A percentile compares a stretch with the other conserved stretches of the same genome.
Conservation (phyloP, 176 grass and related monocot species). For the Themeda triandra region DNA sequence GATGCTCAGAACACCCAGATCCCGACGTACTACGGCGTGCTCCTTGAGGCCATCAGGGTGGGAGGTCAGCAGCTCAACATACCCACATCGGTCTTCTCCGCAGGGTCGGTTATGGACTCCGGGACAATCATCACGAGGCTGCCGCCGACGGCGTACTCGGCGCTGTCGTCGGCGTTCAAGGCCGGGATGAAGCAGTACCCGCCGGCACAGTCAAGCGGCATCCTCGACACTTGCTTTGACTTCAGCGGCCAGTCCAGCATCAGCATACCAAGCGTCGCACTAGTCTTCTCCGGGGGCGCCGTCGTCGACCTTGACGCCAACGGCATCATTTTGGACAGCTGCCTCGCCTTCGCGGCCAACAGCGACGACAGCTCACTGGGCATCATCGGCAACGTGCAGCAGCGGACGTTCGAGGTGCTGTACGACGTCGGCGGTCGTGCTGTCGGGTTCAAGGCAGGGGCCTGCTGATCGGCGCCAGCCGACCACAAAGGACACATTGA, state of each 20-base stretch:
- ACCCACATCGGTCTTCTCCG: constrained; percentile 31
- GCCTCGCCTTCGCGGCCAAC: constrained; percentile 71
- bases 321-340: constrained; percentile 56
- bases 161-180: constrained; percentile 56
- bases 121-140: constrained; percentile 75
- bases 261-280: constrained; percentile 33
- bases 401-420: constrained; percentile 75
- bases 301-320: constrained; percentile 24
- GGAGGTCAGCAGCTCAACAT: constrained; percentile 29
- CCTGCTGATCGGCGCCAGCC: constrained; percentile 27
- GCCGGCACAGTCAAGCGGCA: not conserved
- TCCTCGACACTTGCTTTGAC: constrained; percentile 66
- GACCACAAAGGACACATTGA: not conserved
- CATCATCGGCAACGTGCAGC: constrained; percentile 85
- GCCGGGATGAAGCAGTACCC: constrained; percentile 47
- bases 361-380: constrained; percentile 20
- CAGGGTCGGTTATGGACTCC: constrained; percentile 67
- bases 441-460: constrained; percentile 46
- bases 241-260: constrained; percentile 27
- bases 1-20: constrained; percentile 26
- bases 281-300: constrained; percentile 34
- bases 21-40: constrained; percentile 66
- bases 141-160: constrained; percentile 58
- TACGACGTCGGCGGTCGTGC: constrained; percentile 48
- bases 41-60: constrained; percentile 45